Base-by-base conservation (phyloP, 2,329 filamentous ascomycete genomes). In the Colletotrichum costaricense region DNA sequence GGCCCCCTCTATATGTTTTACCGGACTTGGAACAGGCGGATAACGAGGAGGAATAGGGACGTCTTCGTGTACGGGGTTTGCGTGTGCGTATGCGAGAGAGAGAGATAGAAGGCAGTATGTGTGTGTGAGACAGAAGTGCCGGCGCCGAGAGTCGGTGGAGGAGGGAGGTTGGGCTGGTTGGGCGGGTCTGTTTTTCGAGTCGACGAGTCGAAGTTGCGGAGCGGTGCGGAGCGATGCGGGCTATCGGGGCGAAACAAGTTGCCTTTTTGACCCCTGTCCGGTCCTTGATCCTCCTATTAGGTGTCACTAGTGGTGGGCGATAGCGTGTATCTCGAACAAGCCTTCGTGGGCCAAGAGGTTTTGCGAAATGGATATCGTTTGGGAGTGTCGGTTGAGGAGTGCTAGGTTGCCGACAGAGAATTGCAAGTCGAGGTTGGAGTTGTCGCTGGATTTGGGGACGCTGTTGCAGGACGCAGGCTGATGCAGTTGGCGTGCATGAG, bases 181-280 rank as follows among this genome's bases (percentile, higher is more conserved):
- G 67, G 70, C 67, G 70, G 70, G 70, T 73, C 70, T 60, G 55
- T 56, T 42, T 42, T 66, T 73, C 70, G 67, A 73, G 67, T 73
- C 55, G 55, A 62, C 67, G 60, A 70, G 70, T 70, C 67, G 67
- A 73, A 65, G 66, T 62, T 70, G 69, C 70, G 60, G 70, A 73
- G 70, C 70, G 70, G 67, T 73, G 70, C 70, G 70, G 70, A 73
- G 70, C 70, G 59, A 56, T 46, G 70, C 67, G 70, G 70, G 70
- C 70, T 73, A 64, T 70, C 67, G 70, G 70, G 70, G 70, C 67
- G 67, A 73, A 70, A 73, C 70, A 22, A 73, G 49, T 38, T 63
- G 59, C 52, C 54, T 72, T 63, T 63, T 54, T 12, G 28, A 63
- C 60, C 46, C 60, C 54, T 72, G 22, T 46, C 22, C 2, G 26